Evolutionary conservation across 306 rosid genomes (phyloP).

Genomic region (Begonia fuchsioides): DNA sequence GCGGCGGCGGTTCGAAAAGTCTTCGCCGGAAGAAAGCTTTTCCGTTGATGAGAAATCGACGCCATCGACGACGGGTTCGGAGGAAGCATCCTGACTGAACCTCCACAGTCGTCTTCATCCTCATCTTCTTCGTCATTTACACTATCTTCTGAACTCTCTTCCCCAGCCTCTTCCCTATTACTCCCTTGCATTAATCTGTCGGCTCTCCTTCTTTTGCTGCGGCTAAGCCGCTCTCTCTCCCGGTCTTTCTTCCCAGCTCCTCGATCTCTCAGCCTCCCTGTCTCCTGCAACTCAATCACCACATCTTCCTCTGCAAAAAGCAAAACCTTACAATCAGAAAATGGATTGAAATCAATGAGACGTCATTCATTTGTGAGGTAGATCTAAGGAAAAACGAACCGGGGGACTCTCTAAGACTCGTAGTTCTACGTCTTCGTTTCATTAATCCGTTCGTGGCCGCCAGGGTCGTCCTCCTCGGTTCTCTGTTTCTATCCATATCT

Average conservation of each 20-base stretch:
- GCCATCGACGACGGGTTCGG: conserved; percentile 42
- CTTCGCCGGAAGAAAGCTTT: conserved; percentile 67
- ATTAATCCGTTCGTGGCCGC: conserved; percentile 57
- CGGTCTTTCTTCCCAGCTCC: conserved; percentile 61
- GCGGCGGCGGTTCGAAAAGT: conserved; percentile 54
- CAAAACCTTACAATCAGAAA: not conserved
- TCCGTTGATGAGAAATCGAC: conserved; percentile 47
- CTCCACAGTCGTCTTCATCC: conserved; percentile 52
- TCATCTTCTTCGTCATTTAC: conserved; percentile 75
- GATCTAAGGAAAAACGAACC: conserved; percentile 65
- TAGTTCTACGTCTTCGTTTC: conserved; percentile 62
- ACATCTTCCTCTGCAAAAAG: conserved; percentile 77
- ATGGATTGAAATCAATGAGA: conserved; percentile 11
- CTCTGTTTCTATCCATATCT: conserved; percentile 86
- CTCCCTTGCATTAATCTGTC: conserved; percentile 70
- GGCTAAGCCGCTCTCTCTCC: conserved; percentile 64
- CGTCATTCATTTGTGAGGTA: conserved; percentile 1
- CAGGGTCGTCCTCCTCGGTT: conserved; percentile 50
- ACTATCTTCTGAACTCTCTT: conserved; percentile 80
- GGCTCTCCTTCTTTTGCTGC: conserved; percentile 69
- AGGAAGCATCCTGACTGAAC: conserved; percentile 78
- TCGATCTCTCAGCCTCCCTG: conserved; percentile 64
- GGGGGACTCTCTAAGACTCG: conserved; percentile 83
- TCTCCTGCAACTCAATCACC: conserved; percentile 62
- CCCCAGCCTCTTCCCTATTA: conserved; percentile 63